Conservation (phyloP, 345 rosid species). For the Rhizophora apiculata region DNA sequence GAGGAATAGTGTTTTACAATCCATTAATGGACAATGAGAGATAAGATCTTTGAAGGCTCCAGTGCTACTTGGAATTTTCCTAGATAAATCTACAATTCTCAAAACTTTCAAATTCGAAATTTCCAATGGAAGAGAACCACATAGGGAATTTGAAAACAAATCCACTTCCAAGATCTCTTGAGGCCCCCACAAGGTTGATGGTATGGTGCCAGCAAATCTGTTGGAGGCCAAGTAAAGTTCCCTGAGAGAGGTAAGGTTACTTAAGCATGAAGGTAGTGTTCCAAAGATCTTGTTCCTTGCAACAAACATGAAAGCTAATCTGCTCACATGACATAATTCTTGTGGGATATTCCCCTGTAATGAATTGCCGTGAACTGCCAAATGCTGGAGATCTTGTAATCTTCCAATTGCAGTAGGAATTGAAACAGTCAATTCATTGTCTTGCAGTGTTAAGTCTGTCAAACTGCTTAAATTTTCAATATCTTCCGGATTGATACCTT, state of each 20-base stretch:
- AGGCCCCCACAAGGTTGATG: not conserved
- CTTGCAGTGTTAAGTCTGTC: not conserved
- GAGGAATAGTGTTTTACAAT: conserved; percentile 8
- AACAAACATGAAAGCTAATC: not conserved
- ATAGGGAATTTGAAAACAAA: not conserved
- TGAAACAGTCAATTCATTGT: conserved; percentile 6
- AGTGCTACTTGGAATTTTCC: conserved; percentile 14
- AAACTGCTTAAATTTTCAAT: conserved; percentile 10
- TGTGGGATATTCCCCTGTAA: conserved; percentile 3
- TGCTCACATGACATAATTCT: not conserved
- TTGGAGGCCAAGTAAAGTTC: not conserved
- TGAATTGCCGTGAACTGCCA: not conserved
- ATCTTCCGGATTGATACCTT: conserved; percentile 1
- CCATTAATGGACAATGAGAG: not conserved
- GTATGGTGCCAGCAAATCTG: not conserved
- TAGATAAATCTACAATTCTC: not conserved
- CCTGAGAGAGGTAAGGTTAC: not conserved
- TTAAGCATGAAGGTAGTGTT: not conserved
- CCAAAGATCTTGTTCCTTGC: not conserved
- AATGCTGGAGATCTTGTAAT: not conserved
- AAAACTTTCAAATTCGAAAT: not conserved
- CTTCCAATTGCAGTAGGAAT: conserved; percentile 2
- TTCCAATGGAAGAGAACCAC: not conserved
- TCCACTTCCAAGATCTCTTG: not conserved
- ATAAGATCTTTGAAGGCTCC: not conserved